These are phyloP conservation scores for Wallacemonas sp. DNA, from an alignment of 208 protist genomes.

Conservation along the genomic window DNA sequence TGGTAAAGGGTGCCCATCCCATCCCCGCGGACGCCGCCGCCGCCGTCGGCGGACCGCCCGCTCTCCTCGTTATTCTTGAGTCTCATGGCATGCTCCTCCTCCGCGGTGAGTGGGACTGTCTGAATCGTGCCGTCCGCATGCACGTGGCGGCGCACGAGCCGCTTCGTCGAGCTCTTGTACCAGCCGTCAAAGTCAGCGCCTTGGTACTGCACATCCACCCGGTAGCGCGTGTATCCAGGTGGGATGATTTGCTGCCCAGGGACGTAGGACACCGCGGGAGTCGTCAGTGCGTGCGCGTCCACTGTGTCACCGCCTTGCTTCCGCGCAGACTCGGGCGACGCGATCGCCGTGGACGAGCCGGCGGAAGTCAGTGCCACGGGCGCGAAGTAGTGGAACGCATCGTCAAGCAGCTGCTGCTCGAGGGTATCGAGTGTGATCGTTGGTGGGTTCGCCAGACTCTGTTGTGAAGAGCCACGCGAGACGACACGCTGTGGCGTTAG, in stretches of 20 bases:
- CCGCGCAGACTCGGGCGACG: background rate
- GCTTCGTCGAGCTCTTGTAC: slow-evolving; percentile 65
- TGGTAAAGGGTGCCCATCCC: background rate
- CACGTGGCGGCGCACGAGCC: slow-evolving; percentile 8
- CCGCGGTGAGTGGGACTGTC: background rate
- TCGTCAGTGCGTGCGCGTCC: background rate
- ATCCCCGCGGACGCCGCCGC: background rate
- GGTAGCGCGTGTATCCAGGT: slow-evolving; percentile 81
- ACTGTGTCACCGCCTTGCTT: background rate
- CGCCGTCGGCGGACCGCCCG: background rate
- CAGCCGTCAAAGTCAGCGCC: slow-evolving; percentile 87
- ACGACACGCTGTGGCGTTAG: too few relatives aligned
- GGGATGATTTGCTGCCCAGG: slow-evolving; percentile 82
- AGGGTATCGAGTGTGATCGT: slow-evolving; percentile 30
- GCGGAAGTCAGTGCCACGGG: background rate
- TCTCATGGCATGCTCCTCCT: background rate
- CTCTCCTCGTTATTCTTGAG: too few relatives aligned
- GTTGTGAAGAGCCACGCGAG: too few relatives aligned
- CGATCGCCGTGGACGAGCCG: background rate
- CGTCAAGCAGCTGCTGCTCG: slow-evolving; percentile 81
- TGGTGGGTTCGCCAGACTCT: background rate
- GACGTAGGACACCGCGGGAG: slow-evolving; percentile 43
- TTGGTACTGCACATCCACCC: slow-evolving; percentile 89
- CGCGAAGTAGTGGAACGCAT: slow-evolving; percentile 76
- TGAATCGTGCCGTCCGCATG: slow-evolving; percentile 4